Conservation (phyloP, 2,329 filamentous ascomycete species). For the Monosporascus sp. region DNA sequence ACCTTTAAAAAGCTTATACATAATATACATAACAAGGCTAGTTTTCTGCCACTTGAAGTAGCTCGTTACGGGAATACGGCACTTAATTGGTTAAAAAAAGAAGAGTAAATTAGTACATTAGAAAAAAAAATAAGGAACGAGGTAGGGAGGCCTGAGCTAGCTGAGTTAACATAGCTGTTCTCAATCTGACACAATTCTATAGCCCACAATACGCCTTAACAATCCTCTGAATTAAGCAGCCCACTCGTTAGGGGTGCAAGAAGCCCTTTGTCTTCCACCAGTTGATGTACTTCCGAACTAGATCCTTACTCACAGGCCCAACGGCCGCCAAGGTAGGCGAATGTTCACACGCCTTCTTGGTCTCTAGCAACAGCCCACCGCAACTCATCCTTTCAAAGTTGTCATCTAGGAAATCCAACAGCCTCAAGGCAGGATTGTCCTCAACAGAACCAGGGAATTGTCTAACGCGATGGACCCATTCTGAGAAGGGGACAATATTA, state of each 20-base stretch:
- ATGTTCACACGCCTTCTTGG: conserved; percentile 17
- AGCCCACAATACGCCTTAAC: too few relatives aligned
- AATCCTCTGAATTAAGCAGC: too few relatives aligned
- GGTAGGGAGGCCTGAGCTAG: too few relatives aligned
- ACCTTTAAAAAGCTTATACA: too few relatives aligned
- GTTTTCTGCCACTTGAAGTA: too few relatives aligned
- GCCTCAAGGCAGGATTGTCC: conserved; percentile 21
- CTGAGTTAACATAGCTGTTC: too few relatives aligned
- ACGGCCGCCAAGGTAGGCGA: conserved; percentile 14
- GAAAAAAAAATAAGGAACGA: too few relatives aligned
- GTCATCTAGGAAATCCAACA: conserved; percentile 24
- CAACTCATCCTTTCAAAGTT: conserved; percentile 26
- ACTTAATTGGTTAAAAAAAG: too few relatives aligned
- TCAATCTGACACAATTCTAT: too few relatives aligned
- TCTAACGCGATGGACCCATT: conserved; percentile 24
- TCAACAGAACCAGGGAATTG: conserved; percentile 9
- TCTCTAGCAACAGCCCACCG: conserved; percentile 23
- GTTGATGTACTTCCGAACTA: conserved; percentile 14
- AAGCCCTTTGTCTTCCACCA: conserved; percentile 20
- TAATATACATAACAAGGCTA: too few relatives aligned
- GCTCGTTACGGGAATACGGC: too few relatives aligned
- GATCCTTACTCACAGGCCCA: conserved; percentile 14
- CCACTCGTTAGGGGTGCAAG: neutral
- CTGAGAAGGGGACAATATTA: conserved; percentile 18
- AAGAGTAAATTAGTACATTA: too few relatives aligned